Base-by-base conservation (phyloP, 1,139 yeast genomes). In the Debaryomycetaceae sp. region DNA sequence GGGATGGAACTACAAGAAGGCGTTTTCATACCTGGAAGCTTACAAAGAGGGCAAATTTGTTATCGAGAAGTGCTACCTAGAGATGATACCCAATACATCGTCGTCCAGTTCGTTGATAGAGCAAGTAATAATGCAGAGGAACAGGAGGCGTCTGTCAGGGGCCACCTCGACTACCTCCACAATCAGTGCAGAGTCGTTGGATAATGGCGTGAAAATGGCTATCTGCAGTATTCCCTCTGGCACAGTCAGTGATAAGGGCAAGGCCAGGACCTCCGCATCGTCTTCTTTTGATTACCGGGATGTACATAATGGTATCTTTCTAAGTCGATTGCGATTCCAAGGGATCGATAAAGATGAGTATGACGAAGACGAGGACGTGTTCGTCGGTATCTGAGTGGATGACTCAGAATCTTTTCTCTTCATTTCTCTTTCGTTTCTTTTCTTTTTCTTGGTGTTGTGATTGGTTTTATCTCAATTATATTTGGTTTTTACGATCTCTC, bases 21-120 rank as follows among this genome's bases (percentile, higher is more conserved):
- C 93, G 9, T 80, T 70, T 49, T 68, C 71, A 39, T 64, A 66
- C 42, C 59, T 69, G 24, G 89, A 88, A 62, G 68, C 72, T 48
- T 88, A 88, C 62, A 88, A 89, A 60, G 93, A 83, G 59, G 89
- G 90, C 41, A 83, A 84, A 59, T 87, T 69, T 60, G 91, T 87
- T 40, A 80, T 88, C 58, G 96, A 87, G 65, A 68, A 65, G 43
- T 58, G 58, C 37, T 69, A 46, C 38, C 51, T 62, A 24, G 53
- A 54, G 43, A 47, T 55, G 33, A 61, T 60, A 38, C 62, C 61
- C 39, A 64, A 63, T 45, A 60, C 60, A 45, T 55, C 63, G n/a
- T 56, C 62, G 2, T 62, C 65, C 22, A 56, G 59, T 36, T 50
- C 51, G 20, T 57, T 70, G 40, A 48, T 58, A 42, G 66, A 65